Conservation (phyloP, 108 stramenopile species). For the Fistulifera pelliculosa region DNA sequence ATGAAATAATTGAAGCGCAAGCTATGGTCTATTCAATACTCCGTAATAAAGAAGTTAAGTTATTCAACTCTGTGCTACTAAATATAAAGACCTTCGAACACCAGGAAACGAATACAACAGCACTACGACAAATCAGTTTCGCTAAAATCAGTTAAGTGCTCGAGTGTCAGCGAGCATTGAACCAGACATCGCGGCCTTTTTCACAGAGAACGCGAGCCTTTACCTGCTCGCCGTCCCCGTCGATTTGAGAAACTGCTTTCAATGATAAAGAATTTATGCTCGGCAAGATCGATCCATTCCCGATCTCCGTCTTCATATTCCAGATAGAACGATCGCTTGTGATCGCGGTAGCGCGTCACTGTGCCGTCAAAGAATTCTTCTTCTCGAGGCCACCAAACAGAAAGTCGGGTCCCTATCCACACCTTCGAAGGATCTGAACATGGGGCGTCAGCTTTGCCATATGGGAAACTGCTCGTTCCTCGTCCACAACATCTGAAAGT, state of each 20-base stretch:
- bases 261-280: conserved; percentile 31
- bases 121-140: too few species aligned
- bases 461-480: neutral
- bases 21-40: too few species aligned
- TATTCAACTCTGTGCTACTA: too few species aligned
- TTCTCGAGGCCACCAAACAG: conserved; percentile 1
- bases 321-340: conserved; percentile 9
- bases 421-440: neutral
- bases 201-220: neutral
- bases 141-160: neutral
- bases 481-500: neutral
- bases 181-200: neutral
- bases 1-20: too few species aligned
- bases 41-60: too few species aligned
- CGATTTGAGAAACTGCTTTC: neutral
- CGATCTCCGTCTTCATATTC: conserved; percentile 63
- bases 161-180: neutral
- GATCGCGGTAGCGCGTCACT: neutral
- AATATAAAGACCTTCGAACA: too few species aligned
- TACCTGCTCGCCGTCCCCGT: neutral
- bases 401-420: conserved; percentile 5
- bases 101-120: too few species aligned
- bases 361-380: neutral
- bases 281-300: conserved; percentile 48
- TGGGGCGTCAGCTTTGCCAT: neutral